These are phyloP conservation scores for Scleroderma citrinum DNA, from an alignment of 768 basidiomycete species.

Conservation along the genomic window DNA sequence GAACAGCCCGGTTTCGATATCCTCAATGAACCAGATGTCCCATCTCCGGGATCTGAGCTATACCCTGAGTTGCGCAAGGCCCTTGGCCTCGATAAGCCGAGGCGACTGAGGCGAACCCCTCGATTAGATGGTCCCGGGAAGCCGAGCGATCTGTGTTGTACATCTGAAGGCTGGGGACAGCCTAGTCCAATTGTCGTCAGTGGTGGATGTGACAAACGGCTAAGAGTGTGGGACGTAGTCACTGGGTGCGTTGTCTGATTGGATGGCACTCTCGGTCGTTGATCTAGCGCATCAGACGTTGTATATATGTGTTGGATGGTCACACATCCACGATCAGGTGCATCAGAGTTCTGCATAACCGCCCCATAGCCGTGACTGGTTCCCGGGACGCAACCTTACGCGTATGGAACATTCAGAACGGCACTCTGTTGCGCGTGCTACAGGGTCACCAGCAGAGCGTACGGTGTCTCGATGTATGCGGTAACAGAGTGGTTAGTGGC, in stretches of 20 bases:
- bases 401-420: conserved; percentile 91
- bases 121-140: conserved; percentile 22
- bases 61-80: conserved; percentile 39
- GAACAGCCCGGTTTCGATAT: conserved; percentile 8
- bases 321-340: conserved; percentile 91
- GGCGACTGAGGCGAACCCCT: conserved; percentile 17
- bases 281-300: conserved; percentile 35
- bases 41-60: conserved; percentile 1
- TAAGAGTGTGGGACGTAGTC: conserved; percentile 89
- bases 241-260: conserved; percentile 54
- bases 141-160: conserved; percentile 51
- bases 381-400: conserved; percentile 81
- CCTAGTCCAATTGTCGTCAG: conserved; percentile 77
- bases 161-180: conserved; percentile 88
- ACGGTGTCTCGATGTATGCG: conserved; percentile 83
- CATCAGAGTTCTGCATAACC: conserved; percentile 77
- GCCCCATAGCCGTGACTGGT: conserved; percentile 86
- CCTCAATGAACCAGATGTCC: conserved; percentile 4
- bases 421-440: conserved; percentile 58
- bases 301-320: conserved; percentile 74
- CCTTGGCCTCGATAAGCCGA: conserved; percentile 38
- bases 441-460: conserved; percentile 79
- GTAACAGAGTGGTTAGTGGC: conserved; percentile 79
- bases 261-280: conserved; percentile 2
- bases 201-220: conserved; percentile 86